Base-by-base conservation (phyloP, 2,329 filamentous ascomycete genomes). In the Penicillium sp. region DNA sequence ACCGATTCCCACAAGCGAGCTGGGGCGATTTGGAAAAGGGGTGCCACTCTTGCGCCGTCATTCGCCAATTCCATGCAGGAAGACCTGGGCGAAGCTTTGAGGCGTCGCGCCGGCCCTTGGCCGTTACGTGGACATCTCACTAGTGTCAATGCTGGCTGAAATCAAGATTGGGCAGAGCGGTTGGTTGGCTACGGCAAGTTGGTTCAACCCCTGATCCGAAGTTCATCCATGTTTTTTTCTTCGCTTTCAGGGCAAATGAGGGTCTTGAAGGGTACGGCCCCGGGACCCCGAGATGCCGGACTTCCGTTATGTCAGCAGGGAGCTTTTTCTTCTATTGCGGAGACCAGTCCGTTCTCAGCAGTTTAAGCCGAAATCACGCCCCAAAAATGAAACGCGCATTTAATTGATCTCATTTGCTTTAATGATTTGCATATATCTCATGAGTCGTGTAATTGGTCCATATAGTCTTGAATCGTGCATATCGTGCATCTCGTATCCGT, bases 51-150 rank as follows among this genome's bases (percentile, higher is more conserved):
- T 4, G 11, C n/a, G 11, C 39, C 21, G 27, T 49, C 6, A 56
- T 56, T 56, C 35, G 55, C 19, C 31, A 9, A 47, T 26, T 19
- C 7, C 45, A 24, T 1, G 11, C 26, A 47, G n/a, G 16, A 27
- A 24, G 9, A 19, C 16, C 24, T 8, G 16, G 44, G 21, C 27
- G 55, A 56, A 56, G 55, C 55, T 56, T 48, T 44, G 49, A 16
- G 55, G 55, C 49, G 27, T 48, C 31, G 44, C 27, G 41, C 49
- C 49, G 21, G 37, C 27, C 31, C 47, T 49, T 35, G 33, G 47
- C 11, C 48, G 29, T 48, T 22, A 48, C 27, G 48, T 39, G 48
- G 48, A 27, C 24, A 27, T 22, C 39, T 50, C 8, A 24, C 22
- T 50, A 50, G 33, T 39, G 11, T 39, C 21, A 13, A 2, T 27